These are phyloP conservation scores for Pseudofabraea citricarpa DNA, from an alignment of 2,329 filamentous ascomycete species.

Conservation along the genomic window DNA sequence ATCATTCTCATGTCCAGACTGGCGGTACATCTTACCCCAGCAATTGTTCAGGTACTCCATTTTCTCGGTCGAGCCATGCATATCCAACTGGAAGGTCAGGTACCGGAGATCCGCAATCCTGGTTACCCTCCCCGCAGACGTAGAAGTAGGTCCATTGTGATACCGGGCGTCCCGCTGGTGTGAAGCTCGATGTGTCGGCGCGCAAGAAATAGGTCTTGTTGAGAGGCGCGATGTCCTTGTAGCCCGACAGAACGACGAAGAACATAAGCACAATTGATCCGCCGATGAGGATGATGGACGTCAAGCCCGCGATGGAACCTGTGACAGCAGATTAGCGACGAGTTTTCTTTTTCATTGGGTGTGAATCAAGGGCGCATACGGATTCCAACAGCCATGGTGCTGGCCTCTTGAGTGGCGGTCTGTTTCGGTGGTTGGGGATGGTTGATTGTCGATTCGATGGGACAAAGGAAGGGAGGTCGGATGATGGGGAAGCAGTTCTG, in stretches of 20 bases:
- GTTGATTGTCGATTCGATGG: not conserved
- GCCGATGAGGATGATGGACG: constrained; percentile 57
- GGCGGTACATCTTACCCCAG: constrained; percentile 37
- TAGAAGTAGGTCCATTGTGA: constrained; percentile 92
- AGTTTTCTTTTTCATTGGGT: not conserved
- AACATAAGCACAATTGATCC: constrained; percentile 59
- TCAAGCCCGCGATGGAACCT: constrained; percentile 51
- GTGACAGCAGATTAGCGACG: constrained; percentile 3
- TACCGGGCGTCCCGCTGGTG: constrained; percentile 52
- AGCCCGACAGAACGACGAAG: constrained; percentile 60
- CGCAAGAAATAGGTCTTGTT: constrained; percentile 81
- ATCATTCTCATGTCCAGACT: not conserved
- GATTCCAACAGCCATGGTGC: not conserved
- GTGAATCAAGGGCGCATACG: not conserved
- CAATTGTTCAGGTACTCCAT: constrained; percentile 48
- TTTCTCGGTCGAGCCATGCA: constrained; percentile 56
- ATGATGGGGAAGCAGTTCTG: not conserved
- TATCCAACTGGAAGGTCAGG: constrained; percentile 68
- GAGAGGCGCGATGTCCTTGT: constrained; percentile 50
- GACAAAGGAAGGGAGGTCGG: not conserved
- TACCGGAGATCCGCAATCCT: constrained; percentile 58
- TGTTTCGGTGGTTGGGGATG: too few relatives aligned
- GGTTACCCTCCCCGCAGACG: constrained; percentile 63
- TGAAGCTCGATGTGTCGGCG: constrained; percentile 69
- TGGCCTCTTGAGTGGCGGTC: not conserved